These are phyloP conservation scores for Ascochyta rabiei DNA, from an alignment of 2,329 filamentous ascomycete genomes.

Conservation along the genomic window DNA sequence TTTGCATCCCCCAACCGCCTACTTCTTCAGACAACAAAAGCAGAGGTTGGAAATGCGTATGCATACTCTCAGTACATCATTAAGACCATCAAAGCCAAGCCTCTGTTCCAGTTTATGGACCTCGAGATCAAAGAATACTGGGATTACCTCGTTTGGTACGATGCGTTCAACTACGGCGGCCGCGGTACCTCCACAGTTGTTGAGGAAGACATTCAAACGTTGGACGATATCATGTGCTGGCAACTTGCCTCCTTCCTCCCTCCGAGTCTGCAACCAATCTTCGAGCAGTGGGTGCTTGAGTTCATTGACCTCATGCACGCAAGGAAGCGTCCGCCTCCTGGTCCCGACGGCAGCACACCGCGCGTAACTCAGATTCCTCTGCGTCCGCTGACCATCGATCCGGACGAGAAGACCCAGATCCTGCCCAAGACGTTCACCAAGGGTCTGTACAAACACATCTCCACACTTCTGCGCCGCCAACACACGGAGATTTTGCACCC, in stretches of 20 bases:
- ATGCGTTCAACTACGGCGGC: constrained; percentile 98
- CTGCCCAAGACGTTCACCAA: constrained; percentile 85
- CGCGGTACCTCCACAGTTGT: constrained; percentile 86
- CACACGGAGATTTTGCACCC: constrained; percentile 88
- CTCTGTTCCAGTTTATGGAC: constrained; percentile 95
- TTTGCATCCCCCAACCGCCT: constrained; percentile 90
- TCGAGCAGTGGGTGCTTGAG: constrained; percentile 91
- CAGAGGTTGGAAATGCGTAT: constrained; percentile 94
- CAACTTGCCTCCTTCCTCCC: constrained; percentile 92
- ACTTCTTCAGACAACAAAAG: constrained; percentile 93
- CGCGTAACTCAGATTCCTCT: constrained; percentile 67
- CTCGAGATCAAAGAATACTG: constrained; percentile 98
- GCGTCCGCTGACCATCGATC: constrained; percentile 58
- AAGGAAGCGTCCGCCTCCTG: constrained; percentile 67
- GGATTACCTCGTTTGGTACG: constrained; percentile 99
- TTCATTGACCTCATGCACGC: constrained; percentile 94
- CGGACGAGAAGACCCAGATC: constrained; percentile 67
- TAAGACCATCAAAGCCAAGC: constrained; percentile 94
- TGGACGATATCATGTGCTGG: constrained; percentile 98
- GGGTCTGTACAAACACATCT: constrained; percentile 87
- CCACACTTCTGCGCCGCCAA: constrained; percentile 79
- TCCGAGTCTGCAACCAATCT: constrained; percentile 76
- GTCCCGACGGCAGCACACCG: constrained; percentile 58
- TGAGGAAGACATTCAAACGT: constrained; percentile 74
- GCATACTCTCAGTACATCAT: constrained; percentile 98